A percentile compares a stretch with the other conserved stretches of the same genome.
These are phyloP conservation scores for Tulasnella sp. DNA, from an alignment of 768 basidiomycete genomes.

Conservation along the genomic window DNA sequence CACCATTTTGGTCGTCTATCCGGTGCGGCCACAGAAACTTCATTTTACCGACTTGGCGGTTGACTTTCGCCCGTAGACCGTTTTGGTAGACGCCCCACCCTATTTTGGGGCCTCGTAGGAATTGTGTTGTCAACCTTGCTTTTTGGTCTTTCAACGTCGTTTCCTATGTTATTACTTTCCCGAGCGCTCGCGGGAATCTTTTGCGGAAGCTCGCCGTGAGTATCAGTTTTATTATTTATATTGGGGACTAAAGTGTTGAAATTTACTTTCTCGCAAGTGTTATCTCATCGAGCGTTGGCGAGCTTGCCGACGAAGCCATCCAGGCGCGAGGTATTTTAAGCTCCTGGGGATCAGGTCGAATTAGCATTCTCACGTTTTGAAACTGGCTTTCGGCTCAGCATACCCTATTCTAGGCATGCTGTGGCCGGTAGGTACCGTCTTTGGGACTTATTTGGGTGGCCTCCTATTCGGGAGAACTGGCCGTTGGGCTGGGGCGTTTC, in stretches of 20 bases:
- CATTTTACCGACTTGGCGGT: not conserved
- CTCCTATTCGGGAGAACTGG: not conserved
- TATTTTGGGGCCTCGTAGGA: not conserved
- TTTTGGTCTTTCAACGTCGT: not conserved
- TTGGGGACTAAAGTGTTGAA: not conserved
- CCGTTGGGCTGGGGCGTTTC: not conserved
- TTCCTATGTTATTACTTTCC: not conserved
- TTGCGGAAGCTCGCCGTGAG: not conserved
- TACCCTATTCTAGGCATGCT: not conserved
- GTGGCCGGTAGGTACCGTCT: not conserved
- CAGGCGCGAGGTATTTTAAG: not conserved
- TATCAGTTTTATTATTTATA: not conserved
- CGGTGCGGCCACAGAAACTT: not conserved
- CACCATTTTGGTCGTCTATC: not conserved
- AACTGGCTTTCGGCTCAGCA: not conserved
- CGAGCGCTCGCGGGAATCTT: not conserved
- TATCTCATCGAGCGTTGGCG: not conserved
- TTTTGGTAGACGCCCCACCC: not conserved
- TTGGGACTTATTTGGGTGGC: not conserved
- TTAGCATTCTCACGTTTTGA: not conserved
- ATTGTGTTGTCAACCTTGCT: not conserved
- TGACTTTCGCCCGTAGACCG: not conserved
- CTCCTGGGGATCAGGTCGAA: not conserved
- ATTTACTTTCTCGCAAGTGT: not conserved
- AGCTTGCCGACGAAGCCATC: not conserved